Percentiles rank a stretch among this genome's conserved stretches.
These are phyloP conservation scores for Sedum album DNA, from an alignment of 164 flowering plant genomes.

Conservation along the genomic window DNA sequence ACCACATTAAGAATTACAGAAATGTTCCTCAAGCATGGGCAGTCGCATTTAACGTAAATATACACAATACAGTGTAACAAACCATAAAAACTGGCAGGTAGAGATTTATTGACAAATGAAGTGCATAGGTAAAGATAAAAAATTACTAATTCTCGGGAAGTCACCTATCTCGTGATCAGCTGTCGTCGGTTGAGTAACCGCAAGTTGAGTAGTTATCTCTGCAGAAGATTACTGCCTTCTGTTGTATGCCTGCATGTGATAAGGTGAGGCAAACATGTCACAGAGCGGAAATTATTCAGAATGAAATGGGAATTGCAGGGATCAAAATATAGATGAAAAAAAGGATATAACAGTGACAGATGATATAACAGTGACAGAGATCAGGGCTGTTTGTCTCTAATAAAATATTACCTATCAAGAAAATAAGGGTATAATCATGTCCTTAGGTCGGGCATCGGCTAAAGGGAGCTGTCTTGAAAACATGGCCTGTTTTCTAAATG, in stretches of 20 bases:
- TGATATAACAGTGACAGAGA: not conserved
- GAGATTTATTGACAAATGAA: not conserved
- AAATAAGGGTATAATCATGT: not conserved
- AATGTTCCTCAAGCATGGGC: not conserved
- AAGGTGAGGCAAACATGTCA: not conserved
- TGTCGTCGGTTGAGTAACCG: not conserved
- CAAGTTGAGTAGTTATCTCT: constrained; percentile 1
- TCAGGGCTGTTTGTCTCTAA: not conserved
- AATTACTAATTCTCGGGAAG: not conserved
- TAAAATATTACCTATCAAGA: not conserved
- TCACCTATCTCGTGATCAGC: not conserved
- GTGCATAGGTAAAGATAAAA: not conserved
- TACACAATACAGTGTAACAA: too few species aligned
- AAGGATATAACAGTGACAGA: not conserved
- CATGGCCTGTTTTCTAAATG: not conserved
- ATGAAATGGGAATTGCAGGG: not conserved
- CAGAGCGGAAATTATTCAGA: not conserved
- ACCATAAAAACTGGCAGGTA: not conserved
- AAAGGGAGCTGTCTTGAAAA: not conserved
- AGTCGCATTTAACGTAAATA: too few species aligned
- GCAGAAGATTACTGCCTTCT: not conserved
- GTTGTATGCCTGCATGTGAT: constrained; percentile 5
- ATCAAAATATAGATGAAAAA: not conserved
- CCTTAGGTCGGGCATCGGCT: not conserved
- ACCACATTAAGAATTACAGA: not conserved